phyloP scores from a whole-genome alignment of 2,329 filamentous ascomycete genomes.

The Aspergillus melleus region DNA sequence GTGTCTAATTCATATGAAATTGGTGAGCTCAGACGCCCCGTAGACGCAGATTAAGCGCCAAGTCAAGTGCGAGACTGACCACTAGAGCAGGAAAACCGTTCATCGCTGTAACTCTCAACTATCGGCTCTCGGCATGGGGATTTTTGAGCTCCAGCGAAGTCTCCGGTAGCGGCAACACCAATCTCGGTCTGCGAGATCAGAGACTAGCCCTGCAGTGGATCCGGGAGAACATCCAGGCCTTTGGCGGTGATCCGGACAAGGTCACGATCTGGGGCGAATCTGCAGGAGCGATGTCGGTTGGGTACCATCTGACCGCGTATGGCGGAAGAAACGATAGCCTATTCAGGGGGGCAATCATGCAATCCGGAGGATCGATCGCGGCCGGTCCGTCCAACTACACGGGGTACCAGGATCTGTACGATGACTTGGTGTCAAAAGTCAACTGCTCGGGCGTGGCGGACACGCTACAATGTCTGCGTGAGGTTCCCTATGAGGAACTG shows the following conservation, averaged over 20 bases:
- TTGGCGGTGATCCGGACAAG: slow-evolving; percentile 35
- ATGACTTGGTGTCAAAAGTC: slow-evolving; percentile 59
- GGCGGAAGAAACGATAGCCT: slow-evolving; percentile 55
- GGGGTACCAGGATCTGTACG: slow-evolving; percentile 53
- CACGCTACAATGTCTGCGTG: slow-evolving; percentile 66
- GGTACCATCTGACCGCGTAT: slow-evolving; percentile 54
- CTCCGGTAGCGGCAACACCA: slow-evolving; percentile 47
- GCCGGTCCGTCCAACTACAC: slow-evolving; percentile 42
- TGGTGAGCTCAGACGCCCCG: slow-evolving; percentile 18
- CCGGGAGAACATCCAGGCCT: slow-evolving; percentile 37
- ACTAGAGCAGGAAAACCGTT: slow-evolving; percentile 46
- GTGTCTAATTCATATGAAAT: slow-evolving; percentile 56
- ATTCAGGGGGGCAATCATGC: slow-evolving; percentile 54
- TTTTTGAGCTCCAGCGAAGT: slow-evolving; percentile 52
- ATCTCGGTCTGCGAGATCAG: slow-evolving; percentile 54
- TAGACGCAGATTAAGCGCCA: background rate
- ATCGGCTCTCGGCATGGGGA: slow-evolving; percentile 54
- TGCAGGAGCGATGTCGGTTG: slow-evolving; percentile 53
- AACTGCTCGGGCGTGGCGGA: slow-evolving; percentile 60
- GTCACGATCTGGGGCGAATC: slow-evolving; percentile 58
- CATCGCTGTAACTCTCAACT: slow-evolving; percentile 57
- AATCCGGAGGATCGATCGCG: slow-evolving; percentile 55
- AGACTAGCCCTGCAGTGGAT: slow-evolving; percentile 40
- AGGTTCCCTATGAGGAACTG: slow-evolving; percentile 59
- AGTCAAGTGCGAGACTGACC: background rate